These are phyloP conservation scores for Calycina marina DNA, from an alignment of 2,329 filamentous ascomycete genomes.

Conservation along the genomic window DNA sequence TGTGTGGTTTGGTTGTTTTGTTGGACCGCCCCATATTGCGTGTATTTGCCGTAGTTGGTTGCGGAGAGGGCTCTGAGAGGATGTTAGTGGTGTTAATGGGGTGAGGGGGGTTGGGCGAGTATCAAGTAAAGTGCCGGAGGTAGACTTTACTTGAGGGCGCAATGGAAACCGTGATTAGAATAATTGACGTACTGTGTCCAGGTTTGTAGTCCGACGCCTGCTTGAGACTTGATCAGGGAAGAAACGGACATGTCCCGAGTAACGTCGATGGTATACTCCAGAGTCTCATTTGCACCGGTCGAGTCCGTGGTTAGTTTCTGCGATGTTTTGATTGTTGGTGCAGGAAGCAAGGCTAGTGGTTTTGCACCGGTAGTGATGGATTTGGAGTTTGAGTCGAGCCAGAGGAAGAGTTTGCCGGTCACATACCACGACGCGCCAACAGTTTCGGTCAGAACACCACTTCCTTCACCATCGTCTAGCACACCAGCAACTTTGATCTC, in stretches of 20 bases:
- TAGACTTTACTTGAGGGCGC: too few species aligned
- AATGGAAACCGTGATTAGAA: too few species aligned
- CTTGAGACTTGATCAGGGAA: conserved; percentile 35
- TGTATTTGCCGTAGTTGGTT: conserved; percentile 38
- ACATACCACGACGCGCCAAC: conserved; percentile 61
- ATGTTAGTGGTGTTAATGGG: too few species aligned
- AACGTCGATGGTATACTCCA: conserved; percentile 43
- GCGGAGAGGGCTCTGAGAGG: conserved; percentile 39
- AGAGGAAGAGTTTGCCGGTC: conserved; percentile 70
- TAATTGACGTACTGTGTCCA: conserved; percentile 56
- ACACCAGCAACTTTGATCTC: conserved; percentile 53
- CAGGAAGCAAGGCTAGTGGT: conserved; percentile 21
- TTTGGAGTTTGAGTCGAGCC: conserved; percentile 37
- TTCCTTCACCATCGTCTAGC: conserved; percentile 34
- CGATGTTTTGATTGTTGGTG: conserved; percentile 34
- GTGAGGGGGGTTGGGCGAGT: too few species aligned
- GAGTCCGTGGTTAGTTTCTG: conserved; percentile 30
- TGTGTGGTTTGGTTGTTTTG: conserved; percentile 33
- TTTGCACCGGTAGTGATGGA: conserved; percentile 36
- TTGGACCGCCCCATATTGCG: conserved; percentile 39
- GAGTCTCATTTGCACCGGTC: conserved; percentile 41
- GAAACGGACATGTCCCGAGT: conserved; percentile 37
- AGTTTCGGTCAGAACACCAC: conserved; percentile 33
- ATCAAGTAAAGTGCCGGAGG: too few species aligned
- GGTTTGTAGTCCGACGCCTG: conserved; percentile 25